phyloP scores from a whole-genome alignment of 1,284 basidiomycete genomes.

The Trametes sp. region DNA sequence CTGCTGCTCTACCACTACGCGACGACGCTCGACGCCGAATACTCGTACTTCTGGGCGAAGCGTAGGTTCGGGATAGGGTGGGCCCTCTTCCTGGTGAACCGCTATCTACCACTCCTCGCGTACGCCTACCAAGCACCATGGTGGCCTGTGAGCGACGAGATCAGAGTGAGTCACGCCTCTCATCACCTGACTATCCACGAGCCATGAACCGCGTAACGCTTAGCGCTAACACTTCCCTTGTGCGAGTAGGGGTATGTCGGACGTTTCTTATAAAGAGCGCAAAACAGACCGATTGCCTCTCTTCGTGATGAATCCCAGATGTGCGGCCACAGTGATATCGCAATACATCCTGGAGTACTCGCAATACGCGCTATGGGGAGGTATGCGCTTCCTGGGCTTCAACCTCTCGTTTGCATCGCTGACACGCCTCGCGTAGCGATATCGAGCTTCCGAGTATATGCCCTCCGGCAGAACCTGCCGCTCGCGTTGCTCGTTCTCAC shows the following conservation, averaged over 20 bases:
- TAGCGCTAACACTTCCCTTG: too few relatives aligned
- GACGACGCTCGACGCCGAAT: background rate
- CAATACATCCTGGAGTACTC: slow-evolving; percentile 5
- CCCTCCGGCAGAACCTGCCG: background rate
- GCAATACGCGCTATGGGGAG: slow-evolving; percentile 3
- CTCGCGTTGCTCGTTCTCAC: background rate
- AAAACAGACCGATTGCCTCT: background rate
- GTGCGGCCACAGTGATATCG: background rate
- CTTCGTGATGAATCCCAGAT: background rate
- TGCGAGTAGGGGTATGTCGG: background rate
- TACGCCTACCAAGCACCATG: background rate
- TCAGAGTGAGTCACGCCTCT: background rate
- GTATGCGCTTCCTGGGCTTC: background rate
- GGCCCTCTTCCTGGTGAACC: background rate
- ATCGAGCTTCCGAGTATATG: background rate
- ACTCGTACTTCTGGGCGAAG: background rate
- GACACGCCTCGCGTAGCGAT: background rate
- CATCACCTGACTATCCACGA: background rate
- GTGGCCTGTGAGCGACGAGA: background rate
- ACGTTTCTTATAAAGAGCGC: background rate
- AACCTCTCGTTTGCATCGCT: background rate
- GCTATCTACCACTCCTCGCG: background rate
- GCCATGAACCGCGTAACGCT: too few relatives aligned
- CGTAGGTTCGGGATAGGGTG: background rate
- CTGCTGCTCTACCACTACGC: background rate